Evolutionary conservation across 1,139 yeast genomes (phyloP), one percentile per base, ranked within the genome.

Genomic region (Kodamaea arcana): DNA sequence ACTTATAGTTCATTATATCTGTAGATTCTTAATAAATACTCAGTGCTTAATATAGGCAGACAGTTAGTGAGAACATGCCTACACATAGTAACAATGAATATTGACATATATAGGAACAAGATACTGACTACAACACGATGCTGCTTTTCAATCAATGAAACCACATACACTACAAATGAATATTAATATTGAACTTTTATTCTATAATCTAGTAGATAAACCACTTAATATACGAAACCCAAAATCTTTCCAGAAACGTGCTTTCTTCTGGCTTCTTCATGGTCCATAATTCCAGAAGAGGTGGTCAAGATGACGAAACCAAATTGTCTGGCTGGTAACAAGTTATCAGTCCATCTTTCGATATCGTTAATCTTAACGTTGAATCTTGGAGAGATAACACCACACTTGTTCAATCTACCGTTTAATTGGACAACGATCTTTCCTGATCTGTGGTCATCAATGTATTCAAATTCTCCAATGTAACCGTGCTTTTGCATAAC

Each of bases 261-360:
- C 85, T 92, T 92, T 83, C 97, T 85, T 82, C 97, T 88, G 58
- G 98, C 98, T 78, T 92, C 98, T 78, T 92, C 98, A 76, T 92
- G 98, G 78, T 92, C 97, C 96, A 92, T 88, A 58, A 92, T 92
- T 75, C 98, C 98, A 59, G 97, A 96, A 59, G 98, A 92, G 57
- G 98, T 92, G 69, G 98, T 90, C 64, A 90, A 80, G 69, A 90
- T 84, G 62, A 90, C 90, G 75, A 75, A 88, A 75, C 97, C 97
- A 62, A 90, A 90, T 74, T 90, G 97, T 83, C 97, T 87, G 51
- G 97, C 95, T 62, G 97, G 97, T 64, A 90, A 78, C 65, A 90
- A 81, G 80, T 87, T 88, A 68, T 81, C 95, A 55, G 95, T 88
- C 97, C 97, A 90, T 75, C 88, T 88, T 75, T 90, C 97, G 59